Conservation (phyloP, 352 stramenopile species). For the Phytophthora chlamydospora region DNA sequence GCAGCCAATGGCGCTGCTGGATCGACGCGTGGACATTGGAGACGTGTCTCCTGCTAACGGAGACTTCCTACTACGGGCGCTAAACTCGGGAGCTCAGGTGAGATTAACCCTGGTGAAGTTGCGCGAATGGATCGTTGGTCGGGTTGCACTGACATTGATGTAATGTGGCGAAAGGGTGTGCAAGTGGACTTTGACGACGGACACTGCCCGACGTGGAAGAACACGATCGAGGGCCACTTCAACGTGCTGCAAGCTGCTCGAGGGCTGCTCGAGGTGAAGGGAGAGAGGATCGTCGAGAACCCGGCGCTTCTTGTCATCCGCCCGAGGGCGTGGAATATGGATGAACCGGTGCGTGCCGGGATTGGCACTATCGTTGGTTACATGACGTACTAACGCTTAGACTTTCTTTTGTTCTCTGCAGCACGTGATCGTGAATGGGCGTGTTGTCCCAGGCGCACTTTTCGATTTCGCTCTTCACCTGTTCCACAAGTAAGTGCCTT, state of each 20-base stretch:
- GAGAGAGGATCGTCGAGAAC: constrained; percentile 30
- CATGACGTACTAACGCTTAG: no score
- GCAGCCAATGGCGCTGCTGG: constrained; percentile 72
- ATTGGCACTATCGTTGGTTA: no score
- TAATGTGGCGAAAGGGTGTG: constrained; percentile 43
- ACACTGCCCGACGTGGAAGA: constrained; percentile 92
- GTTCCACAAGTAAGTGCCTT: constrained; percentile 90
- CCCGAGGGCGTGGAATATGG: constrained; percentile 94
- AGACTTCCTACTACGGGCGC: constrained; percentile 92
- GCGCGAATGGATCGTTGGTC: constrained; percentile 48
- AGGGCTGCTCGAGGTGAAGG: constrained; percentile 45
- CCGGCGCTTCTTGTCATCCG: constrained; percentile 92
- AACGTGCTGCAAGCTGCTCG: constrained; percentile 94
- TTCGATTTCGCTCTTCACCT: constrained; percentile 97
- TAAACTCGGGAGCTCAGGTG: constrained; percentile 94
- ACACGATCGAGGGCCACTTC: constrained; percentile 90
- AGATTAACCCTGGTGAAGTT: constrained; percentile 51
- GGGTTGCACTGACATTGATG: constrained; percentile 1
- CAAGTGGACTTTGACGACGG: constrained; percentile 85
- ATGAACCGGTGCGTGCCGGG: constrained; percentile 79
- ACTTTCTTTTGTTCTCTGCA: constrained; percentile 20
- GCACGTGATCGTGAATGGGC: constrained; percentile 92
- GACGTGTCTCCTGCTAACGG: constrained; percentile 87
- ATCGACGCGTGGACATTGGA: constrained; percentile 95
- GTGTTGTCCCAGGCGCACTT: constrained; percentile 86